These are phyloP conservation scores for Alternaria alternata DNA, from an alignment of 2,329 filamentous ascomycete species.

Conservation along the genomic window DNA sequence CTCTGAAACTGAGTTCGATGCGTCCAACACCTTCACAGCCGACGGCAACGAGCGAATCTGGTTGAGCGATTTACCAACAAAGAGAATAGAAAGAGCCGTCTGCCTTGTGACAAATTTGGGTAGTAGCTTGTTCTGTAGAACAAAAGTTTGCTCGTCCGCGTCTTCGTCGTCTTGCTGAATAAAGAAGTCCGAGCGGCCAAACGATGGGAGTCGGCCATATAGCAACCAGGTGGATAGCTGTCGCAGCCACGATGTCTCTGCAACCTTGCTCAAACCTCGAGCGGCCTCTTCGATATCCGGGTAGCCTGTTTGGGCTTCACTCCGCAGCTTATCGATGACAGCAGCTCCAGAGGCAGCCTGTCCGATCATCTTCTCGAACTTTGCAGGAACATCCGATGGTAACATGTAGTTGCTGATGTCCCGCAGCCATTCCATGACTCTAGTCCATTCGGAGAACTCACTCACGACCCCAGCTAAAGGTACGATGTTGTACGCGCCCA, in stretches of 20 bases:
- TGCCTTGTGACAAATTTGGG: slow-evolving; percentile 80
- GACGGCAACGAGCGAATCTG: slow-evolving; percentile 68
- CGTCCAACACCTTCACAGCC: slow-evolving; percentile 38
- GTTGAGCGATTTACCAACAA: slow-evolving; percentile 88
- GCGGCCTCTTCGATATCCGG: slow-evolving; percentile 82
- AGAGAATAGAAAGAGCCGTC: slow-evolving; percentile 84
- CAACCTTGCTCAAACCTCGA: slow-evolving; percentile 74
- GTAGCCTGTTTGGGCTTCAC: slow-evolving; percentile 86
- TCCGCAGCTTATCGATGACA: slow-evolving; percentile 78
- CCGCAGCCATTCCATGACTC: slow-evolving; percentile 87
- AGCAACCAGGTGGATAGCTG: slow-evolving; percentile 90
- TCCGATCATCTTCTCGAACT: slow-evolving; percentile 21
- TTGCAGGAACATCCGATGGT: slow-evolving; percentile 37
- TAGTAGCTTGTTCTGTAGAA: slow-evolving; percentile 61
- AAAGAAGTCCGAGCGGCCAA: slow-evolving; percentile 87
- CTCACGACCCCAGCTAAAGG: slow-evolving; percentile 84
- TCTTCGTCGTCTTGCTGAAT: slow-evolving; percentile 59
- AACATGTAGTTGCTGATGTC: slow-evolving; percentile 74
- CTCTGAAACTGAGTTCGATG: slow-evolving; percentile 52
- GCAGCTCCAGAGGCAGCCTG: slow-evolving; percentile 69
- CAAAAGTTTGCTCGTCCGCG: slow-evolving; percentile 39
- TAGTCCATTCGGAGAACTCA: slow-evolving; percentile 87
- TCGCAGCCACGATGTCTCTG: slow-evolving; percentile 90
- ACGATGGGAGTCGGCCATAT: slow-evolving; percentile 81
- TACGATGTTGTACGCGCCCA: slow-evolving; percentile 93